Evolutionary conservation across 129 eudicot genomes (phyloP), one percentile per base, ranked within the genome.

Genomic region (Tagetes patula): DNA sequence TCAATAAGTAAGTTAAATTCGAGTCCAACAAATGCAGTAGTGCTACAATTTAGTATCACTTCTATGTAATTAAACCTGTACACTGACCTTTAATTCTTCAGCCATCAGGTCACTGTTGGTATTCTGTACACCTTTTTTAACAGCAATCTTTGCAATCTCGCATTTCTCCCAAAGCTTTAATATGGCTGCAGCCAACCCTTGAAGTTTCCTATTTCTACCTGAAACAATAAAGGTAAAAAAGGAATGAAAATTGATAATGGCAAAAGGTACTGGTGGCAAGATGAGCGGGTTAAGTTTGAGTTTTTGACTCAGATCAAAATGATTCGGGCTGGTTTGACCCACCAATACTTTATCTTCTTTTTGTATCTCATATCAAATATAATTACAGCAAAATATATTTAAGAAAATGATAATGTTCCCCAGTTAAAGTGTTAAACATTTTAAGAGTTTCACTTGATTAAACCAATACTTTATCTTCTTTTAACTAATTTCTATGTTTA

Each of bases 81-180:
- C 59, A 82, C 91, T 79, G 47, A 94, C 98, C 91, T 90, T 88
- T 40, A 94, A 55, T 82, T 94, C 99, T 83, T 90, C 86, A 49
- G 93, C 97, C 88, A 94, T 94, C 63, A 94, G 70, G 45, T 83
- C 85, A 80, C 97, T 94, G 80, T 85, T 88, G 34, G 96, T 85
- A 77, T 88, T 94, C 77, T 94, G 93, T 60, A 88, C 99, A 73
- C 99, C 99, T 83, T 86, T 86, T 76, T 94, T 94, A 68, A 94
- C 80, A 49, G 97, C 99, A 88, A 94, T 76, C 82, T 94, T 94
- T 60, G 88, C 97, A 74, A 94, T 88, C 83, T 94, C 99, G 67
- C 97, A 90, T 88, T 88, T 94, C 84, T 94, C 99, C 99, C 99
- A 94, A 32, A 94, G 96, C 85, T 86, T 94, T 65, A 90, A 58